Evolutionary conservation across 495 filamentous ascomycete species (phyloP), one percentile per base, ranked within the genome.

Genomic region (Xylaria venustula): DNA sequence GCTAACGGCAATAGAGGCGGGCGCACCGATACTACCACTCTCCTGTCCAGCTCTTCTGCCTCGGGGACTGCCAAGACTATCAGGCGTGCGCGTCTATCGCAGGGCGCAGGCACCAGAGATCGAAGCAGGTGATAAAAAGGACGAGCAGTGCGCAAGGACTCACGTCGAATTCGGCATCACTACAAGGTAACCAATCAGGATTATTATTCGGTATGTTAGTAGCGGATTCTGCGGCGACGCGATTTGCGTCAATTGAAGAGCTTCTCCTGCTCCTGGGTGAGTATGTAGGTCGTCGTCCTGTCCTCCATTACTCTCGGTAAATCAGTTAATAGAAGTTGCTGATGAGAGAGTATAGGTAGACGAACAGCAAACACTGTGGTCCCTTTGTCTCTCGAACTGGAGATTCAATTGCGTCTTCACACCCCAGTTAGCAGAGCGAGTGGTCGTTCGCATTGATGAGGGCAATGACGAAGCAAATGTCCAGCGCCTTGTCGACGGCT

Each of bases 241-340:
- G n/a, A 23, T 56, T 56, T n/a, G 54, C 54, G n/a, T 44, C 54
- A 23, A 56, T 56, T 17, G 42, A 56, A 17, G 54, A 56, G 54
- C 54, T 56, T 36, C 54, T 56, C 23, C 26, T 56, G 17, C 45
- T 56, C 25, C 54, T 56, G 9, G 41, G 28, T 11, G 40, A 56
- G 12, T 36, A 56, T 56, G 54, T 56, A 34, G 4, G 54, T 56
- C 8, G 26, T n/a, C n/a, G n/a, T n/a, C n/a, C n/a, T n/a, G n/a
- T n/a, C n/a, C n/a, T 1, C 17, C 40, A 6, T 46, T 12, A 44
- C 17, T n/a, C n/a, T 22, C 36, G 11, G 20, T 25, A 15, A 1
- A 30, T n/a, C 3, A 42, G n/a, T 22, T 6, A 42, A 41, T 17
- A 30, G 12, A 19, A 17, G n/a, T 12, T 28, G 14, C 23, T 42